phyloP scores from a whole-genome alignment of 768 basidiomycete genomes.

The Tricholoma terreum region DNA sequence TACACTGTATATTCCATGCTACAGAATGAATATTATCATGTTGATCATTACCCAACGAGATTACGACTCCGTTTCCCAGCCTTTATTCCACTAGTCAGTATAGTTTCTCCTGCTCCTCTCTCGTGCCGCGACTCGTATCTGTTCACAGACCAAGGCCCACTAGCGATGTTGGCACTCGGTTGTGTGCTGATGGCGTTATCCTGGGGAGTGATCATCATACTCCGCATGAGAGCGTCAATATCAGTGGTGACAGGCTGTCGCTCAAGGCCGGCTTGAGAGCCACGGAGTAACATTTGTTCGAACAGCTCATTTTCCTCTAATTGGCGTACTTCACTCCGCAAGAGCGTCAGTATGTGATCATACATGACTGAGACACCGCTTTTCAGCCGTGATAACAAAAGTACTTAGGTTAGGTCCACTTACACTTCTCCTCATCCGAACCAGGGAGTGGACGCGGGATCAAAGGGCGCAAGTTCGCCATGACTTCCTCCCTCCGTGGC shows the following conservation, averaged over 20 bases:
- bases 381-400: not conserved
- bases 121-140: conserved; percentile 13
- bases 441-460: conserved; percentile 26
- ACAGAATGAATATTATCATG: not conserved
- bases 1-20: not conserved
- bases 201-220: conserved; percentile 45
- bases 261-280: conserved; percentile 44
- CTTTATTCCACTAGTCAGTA: conserved; percentile 8
- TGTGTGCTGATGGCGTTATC: conserved; percentile 6
- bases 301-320: conserved; percentile 49
- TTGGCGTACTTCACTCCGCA: conserved; percentile 36
- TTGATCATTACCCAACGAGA: not conserved
- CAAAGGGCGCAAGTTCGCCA: conserved; percentile 38
- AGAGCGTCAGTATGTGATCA: conserved; percentile 33
- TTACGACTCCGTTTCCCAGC: conserved; percentile 22
- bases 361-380: conserved; percentile 23
- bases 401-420: not conserved
- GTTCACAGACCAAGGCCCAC: conserved; percentile 36
- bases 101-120: conserved; percentile 1
- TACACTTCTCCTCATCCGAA: conserved; percentile 35
- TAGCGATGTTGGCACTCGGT: conserved; percentile 18
- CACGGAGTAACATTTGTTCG: conserved; percentile 44
- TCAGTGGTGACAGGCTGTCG: conserved; percentile 42
- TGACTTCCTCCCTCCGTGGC: conserved; percentile 38
- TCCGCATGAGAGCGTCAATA: conserved; percentile 48